These are phyloP conservation scores for Phytophthora megakarya DNA, from an alignment of 352 stramenopile species.

Conservation along the genomic window DNA sequence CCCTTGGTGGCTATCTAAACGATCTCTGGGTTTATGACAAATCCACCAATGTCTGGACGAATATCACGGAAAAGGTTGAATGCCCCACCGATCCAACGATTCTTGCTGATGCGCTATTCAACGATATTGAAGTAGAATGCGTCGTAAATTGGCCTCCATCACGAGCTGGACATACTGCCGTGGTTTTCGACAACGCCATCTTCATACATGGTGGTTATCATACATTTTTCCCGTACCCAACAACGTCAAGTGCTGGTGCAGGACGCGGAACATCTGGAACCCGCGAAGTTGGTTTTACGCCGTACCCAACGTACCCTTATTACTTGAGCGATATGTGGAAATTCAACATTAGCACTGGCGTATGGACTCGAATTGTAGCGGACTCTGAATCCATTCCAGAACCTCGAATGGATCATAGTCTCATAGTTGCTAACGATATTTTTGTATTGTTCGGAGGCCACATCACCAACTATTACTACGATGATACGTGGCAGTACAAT, in stretches of 20 bases:
- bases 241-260: constrained; percentile 82
- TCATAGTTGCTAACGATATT: constrained; percentile 77
- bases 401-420: constrained; percentile 80
- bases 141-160: constrained; percentile 86
- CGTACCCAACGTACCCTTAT: constrained; percentile 93
- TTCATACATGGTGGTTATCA: constrained; percentile 94
- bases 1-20: constrained; percentile 93
- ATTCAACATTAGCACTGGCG: constrained; percentile 86
- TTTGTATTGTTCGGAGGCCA: constrained; percentile 95
- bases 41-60: constrained; percentile 61
- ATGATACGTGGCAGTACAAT: constrained; percentile 97
- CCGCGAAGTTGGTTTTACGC: constrained; percentile 68
- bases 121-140: constrained; percentile 77
- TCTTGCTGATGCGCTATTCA: constrained; percentile 63
- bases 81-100: constrained; percentile 39
- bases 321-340: constrained; percentile 95
- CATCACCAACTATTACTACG: constrained; percentile 93
- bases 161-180: constrained; percentile 86
- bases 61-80: constrained; percentile 75
- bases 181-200: constrained; percentile 74
- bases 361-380: constrained; percentile 79
- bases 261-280: constrained; percentile 61
- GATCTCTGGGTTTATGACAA: constrained; percentile 93
- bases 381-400: constrained; percentile 43
- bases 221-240: constrained; percentile 96